Evolutionary conservation across 805 yeast species (phyloP).

Genomic region (Torulaspora microellipsoides): DNA sequence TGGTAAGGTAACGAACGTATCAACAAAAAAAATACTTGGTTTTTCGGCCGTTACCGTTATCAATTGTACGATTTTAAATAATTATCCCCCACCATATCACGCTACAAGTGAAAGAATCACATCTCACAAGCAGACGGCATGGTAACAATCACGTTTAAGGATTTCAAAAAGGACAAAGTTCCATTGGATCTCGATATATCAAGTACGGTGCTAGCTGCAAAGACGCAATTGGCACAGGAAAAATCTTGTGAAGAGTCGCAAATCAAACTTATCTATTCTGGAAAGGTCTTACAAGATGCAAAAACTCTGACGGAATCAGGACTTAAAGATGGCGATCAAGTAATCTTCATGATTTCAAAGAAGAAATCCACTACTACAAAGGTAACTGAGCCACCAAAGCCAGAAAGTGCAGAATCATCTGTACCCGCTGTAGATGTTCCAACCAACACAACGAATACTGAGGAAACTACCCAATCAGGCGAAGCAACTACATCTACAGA

Average conservation of each 20-base stretch:
- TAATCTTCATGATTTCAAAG: slow-evolving; percentile 85
- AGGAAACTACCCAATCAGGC: slow-evolving; percentile 20
- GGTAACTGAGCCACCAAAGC: slow-evolving; percentile 27
- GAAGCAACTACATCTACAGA: slow-evolving; percentile 25
- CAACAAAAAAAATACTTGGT: too few relatives aligned
- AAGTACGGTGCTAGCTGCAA: slow-evolving; percentile 65
- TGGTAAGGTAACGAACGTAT: too few relatives aligned
- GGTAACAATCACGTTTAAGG: slow-evolving; percentile 52
- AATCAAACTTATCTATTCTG: slow-evolving; percentile 88
- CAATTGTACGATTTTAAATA: too few relatives aligned
- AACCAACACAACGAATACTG: slow-evolving; percentile 13
- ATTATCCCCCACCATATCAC: too few relatives aligned
- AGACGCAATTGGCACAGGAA: slow-evolving; percentile 63
- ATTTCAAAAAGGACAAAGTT: slow-evolving; percentile 87
- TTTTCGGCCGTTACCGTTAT: too few relatives aligned
- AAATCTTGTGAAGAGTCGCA: slow-evolving; percentile 67
- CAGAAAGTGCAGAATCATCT: slow-evolving; percentile 13
- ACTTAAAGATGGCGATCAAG: slow-evolving; percentile 78
- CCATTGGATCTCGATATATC: slow-evolving; percentile 68
- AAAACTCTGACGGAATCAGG: slow-evolving; percentile 68
- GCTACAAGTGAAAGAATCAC: too few relatives aligned
- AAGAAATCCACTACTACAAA: slow-evolving; percentile 35
- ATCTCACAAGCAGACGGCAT: slow-evolving; percentile 6
- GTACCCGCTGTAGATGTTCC: slow-evolving; percentile 3
- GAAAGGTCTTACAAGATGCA: slow-evolving; percentile 82